Percentiles rank a stretch among this genome's conserved stretches.
These are phyloP conservation scores for Trichoderma sp. DNA, from an alignment of 2,329 filamentous ascomycete species.

Conservation along the genomic window DNA sequence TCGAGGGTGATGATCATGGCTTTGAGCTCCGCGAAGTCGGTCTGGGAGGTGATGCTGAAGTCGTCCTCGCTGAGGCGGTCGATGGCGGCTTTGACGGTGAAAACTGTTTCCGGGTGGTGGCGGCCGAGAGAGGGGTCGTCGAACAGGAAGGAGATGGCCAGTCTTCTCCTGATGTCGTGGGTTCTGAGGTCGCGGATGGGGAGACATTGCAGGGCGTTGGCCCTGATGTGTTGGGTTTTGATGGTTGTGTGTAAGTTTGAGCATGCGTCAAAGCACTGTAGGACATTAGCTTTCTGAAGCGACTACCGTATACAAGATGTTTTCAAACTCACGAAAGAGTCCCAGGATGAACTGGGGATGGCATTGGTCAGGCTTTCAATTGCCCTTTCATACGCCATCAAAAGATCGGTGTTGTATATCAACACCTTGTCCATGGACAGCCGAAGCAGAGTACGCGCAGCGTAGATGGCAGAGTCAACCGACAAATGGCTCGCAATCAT, in stretches of 20 bases:
- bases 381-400: slow-evolving; percentile 46
- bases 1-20: slow-evolving; percentile 71
- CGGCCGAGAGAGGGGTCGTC: slow-evolving; percentile 48
- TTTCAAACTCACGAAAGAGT: slow-evolving; percentile 46
- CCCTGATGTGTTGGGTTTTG: slow-evolving; percentile 53
- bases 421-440: slow-evolving; percentile 59
- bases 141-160: slow-evolving; percentile 68
- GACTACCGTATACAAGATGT: slow-evolving; percentile 8
- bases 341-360: slow-evolving; percentile 45
- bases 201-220: slow-evolving; percentile 61
- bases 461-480: slow-evolving; percentile 42
- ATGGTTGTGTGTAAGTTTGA: slow-evolving; percentile 52
- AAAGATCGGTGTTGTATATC: slow-evolving; percentile 47
- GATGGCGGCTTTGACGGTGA: slow-evolving; percentile 50
- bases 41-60: slow-evolving; percentile 57
- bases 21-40: slow-evolving; percentile 69
- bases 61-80: slow-evolving; percentile 50
- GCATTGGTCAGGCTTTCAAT: slow-evolving; percentile 48
- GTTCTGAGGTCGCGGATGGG: slow-evolving; percentile 53
- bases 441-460: slow-evolving; percentile 53
- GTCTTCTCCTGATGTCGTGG: slow-evolving; percentile 64
- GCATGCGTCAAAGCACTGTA: slow-evolving; percentile 52
- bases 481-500: slow-evolving; percentile 44
- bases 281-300: neutral
- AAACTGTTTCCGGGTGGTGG: slow-evolving; percentile 45